Evolutionary conservation across 2,329 filamentous ascomycete species (phyloP), one percentile per base, ranked within the genome.

Genomic region (Chrysoporthe deuterocubensis): DNA sequence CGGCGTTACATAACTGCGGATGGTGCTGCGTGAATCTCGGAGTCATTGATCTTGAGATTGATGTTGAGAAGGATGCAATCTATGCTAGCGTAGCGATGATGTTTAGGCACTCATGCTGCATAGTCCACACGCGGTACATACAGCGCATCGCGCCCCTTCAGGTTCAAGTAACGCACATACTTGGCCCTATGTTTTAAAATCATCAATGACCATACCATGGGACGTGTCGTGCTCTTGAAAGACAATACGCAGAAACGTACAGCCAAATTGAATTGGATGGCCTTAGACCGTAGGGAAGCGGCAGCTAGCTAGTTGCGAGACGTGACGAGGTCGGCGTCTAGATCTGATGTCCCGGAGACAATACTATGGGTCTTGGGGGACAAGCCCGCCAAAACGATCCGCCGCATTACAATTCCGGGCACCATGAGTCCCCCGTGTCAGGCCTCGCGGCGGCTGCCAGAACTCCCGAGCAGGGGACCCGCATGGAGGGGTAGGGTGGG

Each of bases 381-480:
- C 50, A 52, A 32, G 26, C 48, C 56, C 56, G 64, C 67, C 64
- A 64, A 52, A 54, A 46, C 26, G 48, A 67, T 61, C 58, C 64
- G 60, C 67, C 65, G 65, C 65, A 69, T 67, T 67, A 57, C 67
- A 57, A 52, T 62, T 67, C 65, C 63, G 37, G 9, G 37, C 37
- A 40, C 37, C 6, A 5, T 40, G 37, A 40, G 52, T 34, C 11
- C 26, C 21, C 26, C n/a, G 13, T 54, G 26, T 6, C 21, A 32
- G 57, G 58, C 58, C 50, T 44, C 26, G 34, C 58, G 26, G 46
- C 7, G 50, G 16, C 44, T 34, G 14, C 52, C n/a, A 69, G n/a
- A 34, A 61, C 21, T 69, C 65, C 67, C 67, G 67, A 63, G 50
- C 52, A 52, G 21, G 34, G 60, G 54, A 50, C 48, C 61, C 61